A percentile compares a stretch with the other conserved stretches of the same genome.
Conservation (phyloP, 768 basidiomycete species). For the Mycena filopes region DNA sequence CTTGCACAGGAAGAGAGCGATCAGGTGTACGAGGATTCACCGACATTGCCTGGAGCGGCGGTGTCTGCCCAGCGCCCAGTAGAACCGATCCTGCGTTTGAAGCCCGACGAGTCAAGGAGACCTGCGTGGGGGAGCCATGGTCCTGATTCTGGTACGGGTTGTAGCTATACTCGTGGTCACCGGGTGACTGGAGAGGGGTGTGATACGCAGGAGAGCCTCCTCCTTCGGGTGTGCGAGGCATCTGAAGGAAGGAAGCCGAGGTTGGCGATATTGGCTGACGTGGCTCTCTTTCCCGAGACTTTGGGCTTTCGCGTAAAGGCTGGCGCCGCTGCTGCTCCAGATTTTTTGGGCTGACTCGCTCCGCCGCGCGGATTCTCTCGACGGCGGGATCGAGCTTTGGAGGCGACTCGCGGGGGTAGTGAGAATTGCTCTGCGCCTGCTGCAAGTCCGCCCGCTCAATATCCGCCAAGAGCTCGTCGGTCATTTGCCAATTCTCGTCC, state of each 20-base stretch:
- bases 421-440: constrained; percentile 61
- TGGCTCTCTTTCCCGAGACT: constrained; percentile 30
- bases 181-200: constrained; percentile 26
- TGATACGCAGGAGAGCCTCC: constrained; percentile 33
- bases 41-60: constrained; percentile 61
- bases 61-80: constrained; percentile 52
- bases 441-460: constrained; percentile 78
- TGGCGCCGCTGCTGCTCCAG: constrained; percentile 50
- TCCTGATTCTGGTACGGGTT: constrained; percentile 39
- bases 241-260: constrained; percentile 48
- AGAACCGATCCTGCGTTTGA: constrained; percentile 36
- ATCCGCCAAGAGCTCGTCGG: constrained; percentile 74
- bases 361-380: constrained; percentile 64
- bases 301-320: constrained; percentile 54
- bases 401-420: constrained; percentile 56
- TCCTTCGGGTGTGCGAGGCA: constrained; percentile 64
- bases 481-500: constrained; percentile 74
- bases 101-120: constrained; percentile 58
- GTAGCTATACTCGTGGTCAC: constrained; percentile 25
- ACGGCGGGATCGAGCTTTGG: constrained; percentile 62
- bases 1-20: constrained; percentile 80
- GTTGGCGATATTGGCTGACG: constrained; percentile 37
- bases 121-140: constrained; percentile 39
- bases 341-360: constrained; percentile 67
- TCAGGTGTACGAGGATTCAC: constrained; percentile 68